Evolutionary conservation across 208 protist genomes (phyloP).

Genomic region (Leishmania braziliensis): DNA sequence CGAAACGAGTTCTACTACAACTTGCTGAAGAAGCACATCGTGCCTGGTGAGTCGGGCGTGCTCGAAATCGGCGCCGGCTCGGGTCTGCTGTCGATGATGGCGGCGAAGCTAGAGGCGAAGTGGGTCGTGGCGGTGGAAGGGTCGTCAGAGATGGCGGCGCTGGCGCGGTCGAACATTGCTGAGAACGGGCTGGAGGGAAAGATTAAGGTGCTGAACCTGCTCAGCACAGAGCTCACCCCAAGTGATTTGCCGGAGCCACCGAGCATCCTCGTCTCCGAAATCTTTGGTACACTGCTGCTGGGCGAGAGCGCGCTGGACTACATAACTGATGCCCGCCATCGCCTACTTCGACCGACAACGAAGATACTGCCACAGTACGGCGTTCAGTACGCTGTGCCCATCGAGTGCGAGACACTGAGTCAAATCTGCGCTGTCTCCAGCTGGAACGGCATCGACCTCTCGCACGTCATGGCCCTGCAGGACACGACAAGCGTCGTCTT

Average conservation of each 20-base stretch:
- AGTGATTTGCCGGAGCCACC: conserved; percentile 66
- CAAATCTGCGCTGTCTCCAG: conserved; percentile 73
- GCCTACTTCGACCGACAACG: conserved; percentile 66
- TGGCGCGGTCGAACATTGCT: conserved; percentile 77
- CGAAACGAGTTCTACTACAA: conserved; percentile 93
- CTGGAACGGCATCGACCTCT: conserved; percentile 87
- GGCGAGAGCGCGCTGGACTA: conserved; percentile 93
- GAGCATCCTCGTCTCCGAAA: conserved; percentile 91
- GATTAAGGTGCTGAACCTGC: conserved; percentile 87
- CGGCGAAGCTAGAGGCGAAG: conserved; percentile 86
- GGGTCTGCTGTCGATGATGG: conserved; percentile 92
- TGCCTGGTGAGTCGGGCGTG: conserved; percentile 74
- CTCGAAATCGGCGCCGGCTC: conserved; percentile 94
- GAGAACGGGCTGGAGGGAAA: conserved; percentile 50
- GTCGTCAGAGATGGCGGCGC: conserved; percentile 75
- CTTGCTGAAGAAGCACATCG: conserved; percentile 71
- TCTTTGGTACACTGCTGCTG: conserved; percentile 93
- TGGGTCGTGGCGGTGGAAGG: conserved; percentile 93
- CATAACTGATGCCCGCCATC: conserved; percentile 82
- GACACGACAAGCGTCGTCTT: conserved; percentile 92
- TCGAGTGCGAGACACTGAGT: conserved; percentile 80
- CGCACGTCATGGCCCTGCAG: conserved; percentile 84
- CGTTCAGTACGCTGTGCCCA: conserved; percentile 90
- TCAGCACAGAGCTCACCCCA: conserved; percentile 81
- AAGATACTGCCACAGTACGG: conserved; percentile 84